Evolutionary conservation across 225 moss, liverwort and hornwort species (phyloP), one percentile per base, ranked within the genome.

Genomic region (Rhytidiadelphus loreus): DNA sequence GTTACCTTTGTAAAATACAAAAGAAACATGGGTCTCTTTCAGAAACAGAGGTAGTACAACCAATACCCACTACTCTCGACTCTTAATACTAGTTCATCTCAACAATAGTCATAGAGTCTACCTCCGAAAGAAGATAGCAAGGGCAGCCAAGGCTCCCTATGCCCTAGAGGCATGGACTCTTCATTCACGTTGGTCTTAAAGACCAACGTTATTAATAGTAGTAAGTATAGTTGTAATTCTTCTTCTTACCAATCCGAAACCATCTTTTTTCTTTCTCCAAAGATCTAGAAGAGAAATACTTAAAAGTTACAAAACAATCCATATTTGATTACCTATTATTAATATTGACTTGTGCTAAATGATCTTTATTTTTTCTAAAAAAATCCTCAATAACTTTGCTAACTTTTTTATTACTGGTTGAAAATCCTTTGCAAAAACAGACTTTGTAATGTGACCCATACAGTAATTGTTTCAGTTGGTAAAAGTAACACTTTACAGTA

Each of bases 111-210:
- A 69, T 39, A 39, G 13, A 70, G 1, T 41, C 41, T 70, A 41
- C 14, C 0, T 70, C 0, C 0, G 0, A 70, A 70, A 41, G 1
- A 5, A 41, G 2, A 2, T 4, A 41, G 1, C 4, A 24, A 69
- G 1, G 3, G 0, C 25, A 39, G 41, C 14, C 2, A 69, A 69
- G 24, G 24, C 24, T 69, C 13, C 0, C 13, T 4, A 39, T 39
- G 1, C 14, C 2, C 5, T 1, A 18, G 0, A 35, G 10, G 19
- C 11, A 20, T 66, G 3, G 11, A 65, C 37, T 37, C 37, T 37
- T 65, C 37, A 65, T 37, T 65, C 11, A 65, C 3, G 6, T 11
- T 37, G 3, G 6, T 65, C 20, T 64, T 65, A 65, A 18, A n/a
- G 26, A 71, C 17, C 6, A 17, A 16, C 5, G 3, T 28, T 43